Conservation (phyloP, 2,329 filamentous ascomycete species). For the Ophiosphaerella korrae region DNA sequence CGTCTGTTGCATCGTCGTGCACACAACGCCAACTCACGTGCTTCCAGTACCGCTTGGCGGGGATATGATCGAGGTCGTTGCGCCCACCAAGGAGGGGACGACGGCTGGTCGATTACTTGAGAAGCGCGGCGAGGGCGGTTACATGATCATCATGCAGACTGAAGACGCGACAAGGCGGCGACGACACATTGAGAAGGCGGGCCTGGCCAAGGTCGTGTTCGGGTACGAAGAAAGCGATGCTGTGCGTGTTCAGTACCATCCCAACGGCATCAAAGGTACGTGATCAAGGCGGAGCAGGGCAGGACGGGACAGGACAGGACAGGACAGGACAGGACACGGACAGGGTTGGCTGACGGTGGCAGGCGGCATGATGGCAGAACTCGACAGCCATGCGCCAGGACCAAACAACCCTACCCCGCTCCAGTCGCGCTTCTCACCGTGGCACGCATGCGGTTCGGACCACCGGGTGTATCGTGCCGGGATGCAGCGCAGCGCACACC, state of each 20-base stretch:
- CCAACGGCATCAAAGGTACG: constrained; percentile 48
- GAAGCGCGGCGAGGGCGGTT: constrained; percentile 53
- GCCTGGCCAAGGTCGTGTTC: constrained; percentile 48
- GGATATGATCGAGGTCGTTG: constrained; percentile 52
- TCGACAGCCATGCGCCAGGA: constrained; percentile 47
- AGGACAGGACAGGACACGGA: too few relatives aligned
- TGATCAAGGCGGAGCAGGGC: neutral
- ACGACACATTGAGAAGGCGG: constrained; percentile 44
- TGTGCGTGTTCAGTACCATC: constrained; percentile 52
- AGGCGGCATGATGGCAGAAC: constrained; percentile 53
- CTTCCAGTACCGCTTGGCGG: constrained; percentile 49
- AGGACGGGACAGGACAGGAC: neutral
- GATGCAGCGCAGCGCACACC: constrained; percentile 46
- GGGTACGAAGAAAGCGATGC: constrained; percentile 40
- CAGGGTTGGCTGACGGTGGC: neutral
- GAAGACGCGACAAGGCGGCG: constrained; percentile 46
- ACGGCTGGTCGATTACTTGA: constrained; percentile 50
- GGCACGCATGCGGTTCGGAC: constrained; percentile 51
- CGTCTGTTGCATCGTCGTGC: neutral
- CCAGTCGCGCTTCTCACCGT: constrained; percentile 48
- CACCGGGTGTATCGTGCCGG: constrained; percentile 40
- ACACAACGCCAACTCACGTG: constrained; percentile 1
- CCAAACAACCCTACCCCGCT: constrained; percentile 47
- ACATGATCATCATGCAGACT: constrained; percentile 58
- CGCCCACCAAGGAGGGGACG: constrained; percentile 46